Evolutionary conservation across 192 early-diverging fungal species (phyloP).

Genomic region (Coemansia sp.): DNA sequence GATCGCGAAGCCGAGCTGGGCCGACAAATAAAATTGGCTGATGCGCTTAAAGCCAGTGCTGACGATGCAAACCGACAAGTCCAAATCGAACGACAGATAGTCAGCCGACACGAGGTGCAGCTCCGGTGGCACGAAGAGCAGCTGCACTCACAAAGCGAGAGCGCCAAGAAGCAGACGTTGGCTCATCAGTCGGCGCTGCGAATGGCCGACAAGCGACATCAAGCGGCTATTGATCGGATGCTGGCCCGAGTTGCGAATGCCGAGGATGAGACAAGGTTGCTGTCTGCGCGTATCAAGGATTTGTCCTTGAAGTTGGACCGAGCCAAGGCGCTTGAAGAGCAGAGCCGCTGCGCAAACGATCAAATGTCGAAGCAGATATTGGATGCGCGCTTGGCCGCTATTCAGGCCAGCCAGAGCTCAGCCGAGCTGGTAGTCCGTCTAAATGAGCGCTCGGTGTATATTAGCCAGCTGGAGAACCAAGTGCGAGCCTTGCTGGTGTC

Average conservation of each 20-base stretch:
- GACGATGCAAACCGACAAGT: constrained; percentile 25
- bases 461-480: constrained; percentile 30
- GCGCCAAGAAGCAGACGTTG: constrained; percentile 2
- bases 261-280: constrained; percentile 16
- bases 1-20: constrained; percentile 26
- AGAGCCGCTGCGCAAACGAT: constrained; percentile 1
- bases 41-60: constrained; percentile 15
- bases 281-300: constrained; percentile 21
- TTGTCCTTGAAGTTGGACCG: constrained; percentile 23
- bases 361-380: constrained; percentile 14
- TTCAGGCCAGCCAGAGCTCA: constrained; percentile 10
- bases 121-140: constrained; percentile 30
- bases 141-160: constrained; percentile 19
- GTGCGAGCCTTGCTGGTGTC: neutral
- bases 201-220: constrained; percentile 22
- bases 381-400: constrained; percentile 19
- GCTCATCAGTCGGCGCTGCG: constrained; percentile 22
- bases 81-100: constrained; percentile 8
- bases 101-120: constrained; percentile 13
- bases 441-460: constrained; percentile 17
- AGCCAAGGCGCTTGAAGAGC: constrained; percentile 2
- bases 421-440: constrained; percentile 20
- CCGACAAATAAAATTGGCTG: constrained; percentile 13
- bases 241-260: constrained; percentile 15
- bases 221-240: constrained; percentile 16